Base-by-base conservation (phyloP, 176 grass and related monocot species). In the Juncus effusus region DNA sequence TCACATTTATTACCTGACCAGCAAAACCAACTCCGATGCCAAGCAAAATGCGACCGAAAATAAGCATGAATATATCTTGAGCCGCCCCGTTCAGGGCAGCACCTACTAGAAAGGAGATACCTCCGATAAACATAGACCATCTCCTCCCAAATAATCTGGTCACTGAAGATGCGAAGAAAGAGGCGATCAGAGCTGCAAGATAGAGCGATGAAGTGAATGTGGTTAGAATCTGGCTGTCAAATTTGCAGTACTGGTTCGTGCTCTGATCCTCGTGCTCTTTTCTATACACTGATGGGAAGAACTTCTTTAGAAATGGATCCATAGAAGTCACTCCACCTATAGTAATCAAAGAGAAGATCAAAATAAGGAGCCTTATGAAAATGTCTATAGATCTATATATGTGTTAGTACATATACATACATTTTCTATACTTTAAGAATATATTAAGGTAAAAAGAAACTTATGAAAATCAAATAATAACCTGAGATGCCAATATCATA, bases 301-400 rank as follows among this genome's bases (percentile, higher is more conserved):
- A 74, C 6, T 74, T 74, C 12, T 19, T 14, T 45, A 74, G 35
- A 36, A 74, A 74, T 16, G 70, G 19, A 61, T 61, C 70, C 70
- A 74, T 74, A 5, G 70, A 74, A 4, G 70, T 74, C 38, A 74
- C 70, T 51, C 70, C 70, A 10, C 70, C 70, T 73, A 70, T 12
- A 56, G 51, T 3, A 54, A 50, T 16, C 5, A 44, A 40, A 42
- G 13, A 68, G 51, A 28, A 36, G 44, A 47, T 47, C 9, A 47
- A 47, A 6, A 5, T 5, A 47, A 47, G 9, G 44, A 47, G 6
- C 4, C 9, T 47, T 47, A 47, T 28, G 19, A 28, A 28, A 28
- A 28, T 28, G 19, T 28, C 19, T 28, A 28, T 28, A 28, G 19
- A 28, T 28, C 19, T 28, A 28, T 28, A 28, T 28, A 28, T 28